phyloP scores from a whole-genome alignment of 148 eudicot genomes.

The Limonium bicolor region DNA sequence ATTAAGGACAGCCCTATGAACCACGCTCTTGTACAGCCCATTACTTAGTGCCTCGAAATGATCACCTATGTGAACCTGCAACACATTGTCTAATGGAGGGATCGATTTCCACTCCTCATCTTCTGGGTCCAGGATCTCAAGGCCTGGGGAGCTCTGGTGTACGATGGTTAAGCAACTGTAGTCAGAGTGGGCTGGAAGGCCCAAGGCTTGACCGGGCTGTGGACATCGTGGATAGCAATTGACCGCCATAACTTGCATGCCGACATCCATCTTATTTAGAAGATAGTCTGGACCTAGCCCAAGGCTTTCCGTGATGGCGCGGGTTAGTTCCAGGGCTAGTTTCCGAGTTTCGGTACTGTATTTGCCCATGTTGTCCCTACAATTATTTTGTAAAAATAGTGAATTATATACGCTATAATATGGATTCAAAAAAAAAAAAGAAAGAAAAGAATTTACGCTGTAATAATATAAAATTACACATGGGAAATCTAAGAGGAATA shows the following conservation, averaged over 20 bases:
- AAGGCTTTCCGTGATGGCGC: too few relatives aligned
- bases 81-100: constrained; percentile 61
- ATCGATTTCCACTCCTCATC: constrained; percentile 60
- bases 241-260: constrained; percentile 62
- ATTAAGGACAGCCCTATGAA: constrained; percentile 64
- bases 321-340: too few relatives aligned
- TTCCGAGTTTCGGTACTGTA: too few relatives aligned
- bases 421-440: too few relatives aligned
- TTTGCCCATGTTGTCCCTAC: too few relatives aligned
- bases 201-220: constrained; percentile 60
- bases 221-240: constrained; percentile 89
- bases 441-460: too few relatives aligned
- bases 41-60: constrained; percentile 97
- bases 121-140: constrained; percentile 62
- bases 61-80: constrained; percentile 70
- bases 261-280: constrained; percentile 44
- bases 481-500: too few relatives aligned
- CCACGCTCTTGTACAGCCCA: constrained; percentile 72
- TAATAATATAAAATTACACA: too few relatives aligned
- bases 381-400: too few relatives aligned
- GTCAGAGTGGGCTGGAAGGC: constrained; percentile 89
- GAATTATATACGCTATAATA: too few relatives aligned
- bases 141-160: too few relatives aligned
- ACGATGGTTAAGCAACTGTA: constrained; percentile 83
- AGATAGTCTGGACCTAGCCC: too few relatives aligned